Percentiles rank a stretch among this genome's conserved stretches.
phyloP scores from a whole-genome alignment of 805 yeast species.

The Saccharomycopsis capsularis region DNA sequence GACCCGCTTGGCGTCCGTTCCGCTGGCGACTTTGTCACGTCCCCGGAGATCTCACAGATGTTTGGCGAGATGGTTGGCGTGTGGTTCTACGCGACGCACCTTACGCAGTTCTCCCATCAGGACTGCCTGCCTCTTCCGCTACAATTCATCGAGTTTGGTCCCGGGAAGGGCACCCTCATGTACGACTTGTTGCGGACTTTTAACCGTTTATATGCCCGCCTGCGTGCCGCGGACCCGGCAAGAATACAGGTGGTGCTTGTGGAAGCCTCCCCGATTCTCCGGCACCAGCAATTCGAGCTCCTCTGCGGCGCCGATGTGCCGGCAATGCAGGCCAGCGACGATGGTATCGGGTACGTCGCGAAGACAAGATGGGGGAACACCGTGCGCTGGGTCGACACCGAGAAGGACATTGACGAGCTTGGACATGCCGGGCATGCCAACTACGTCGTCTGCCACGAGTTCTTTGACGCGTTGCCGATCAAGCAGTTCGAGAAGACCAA shows the following conservation, averaged over 20 bases:
- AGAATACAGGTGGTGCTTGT: conserved; percentile 42
- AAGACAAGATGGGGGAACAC: conserved; percentile 44
- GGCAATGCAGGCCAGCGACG: conserved; percentile 24
- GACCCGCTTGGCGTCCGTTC: conserved; percentile 55
- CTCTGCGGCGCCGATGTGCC: conserved; percentile 35
- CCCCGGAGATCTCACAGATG: conserved; percentile 82
- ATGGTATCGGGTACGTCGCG: conserved; percentile 34
- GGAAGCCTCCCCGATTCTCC: conserved; percentile 65
- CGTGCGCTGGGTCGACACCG: conserved; percentile 56
- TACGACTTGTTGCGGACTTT: conserved; percentile 50
- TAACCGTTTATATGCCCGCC: conserved; percentile 31
- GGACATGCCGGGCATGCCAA: conserved; percentile 36
- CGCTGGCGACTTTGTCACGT: conserved; percentile 72
- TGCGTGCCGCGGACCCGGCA: conserved; percentile 22
- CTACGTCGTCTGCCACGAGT: conserved; percentile 75
- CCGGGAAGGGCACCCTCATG: conserved; percentile 79
- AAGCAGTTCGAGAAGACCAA: conserved; percentile 55
- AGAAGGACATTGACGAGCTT: conserved; percentile 35
- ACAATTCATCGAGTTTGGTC: conserved; percentile 67
- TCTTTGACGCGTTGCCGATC: conserved; percentile 81
- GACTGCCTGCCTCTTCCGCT: too few species aligned
- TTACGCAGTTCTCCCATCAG: conserved; percentile 45
- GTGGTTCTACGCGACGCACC: conserved; percentile 59
- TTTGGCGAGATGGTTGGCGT: conserved; percentile 82
- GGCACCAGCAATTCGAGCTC: conserved; percentile 45